A percentile compares a stretch with the other conserved stretches of the same genome.
These are phyloP conservation scores for Lenwebbia sp. DNA, from an alignment of 345 rosid genomes.

Conservation along the genomic window DNA sequence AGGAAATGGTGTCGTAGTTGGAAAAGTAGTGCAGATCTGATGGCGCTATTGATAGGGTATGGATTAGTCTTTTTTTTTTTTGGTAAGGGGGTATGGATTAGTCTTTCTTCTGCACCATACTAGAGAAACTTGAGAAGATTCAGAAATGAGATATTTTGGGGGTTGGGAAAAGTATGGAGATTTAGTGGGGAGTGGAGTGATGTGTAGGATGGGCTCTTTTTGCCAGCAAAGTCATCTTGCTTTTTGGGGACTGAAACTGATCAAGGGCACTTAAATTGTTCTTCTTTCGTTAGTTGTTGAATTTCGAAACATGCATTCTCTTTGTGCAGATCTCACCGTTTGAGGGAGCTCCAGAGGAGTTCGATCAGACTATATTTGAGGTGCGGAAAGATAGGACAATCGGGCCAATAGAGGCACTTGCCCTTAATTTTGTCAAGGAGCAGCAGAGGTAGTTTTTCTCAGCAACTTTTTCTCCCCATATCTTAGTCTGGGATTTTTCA, in stretches of 20 bases:
- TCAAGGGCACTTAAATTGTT: not conserved
- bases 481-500: not conserved
- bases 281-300: not conserved
- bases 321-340: slow-evolving; percentile 58
- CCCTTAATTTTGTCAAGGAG: slow-evolving; percentile 52
- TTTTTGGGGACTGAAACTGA: not conserved
- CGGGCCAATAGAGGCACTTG: slow-evolving; percentile 46
- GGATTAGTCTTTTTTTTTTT: not conserved
- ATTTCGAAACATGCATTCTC: not conserved
- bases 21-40: not conserved
- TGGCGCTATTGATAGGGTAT: not conserved
- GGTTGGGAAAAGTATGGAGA: not conserved
- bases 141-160: not conserved
- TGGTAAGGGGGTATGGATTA: not conserved
- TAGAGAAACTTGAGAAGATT: not conserved
- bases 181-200: not conserved
- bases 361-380: slow-evolving; percentile 75
- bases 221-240: not conserved
- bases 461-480: not conserved
- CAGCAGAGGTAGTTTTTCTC: slow-evolving; percentile 54
- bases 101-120: not conserved
- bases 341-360: slow-evolving; percentile 85
- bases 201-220: not conserved
- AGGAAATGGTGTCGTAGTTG: not conserved
- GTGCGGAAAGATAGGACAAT: slow-evolving; percentile 49